Conservation (phyloP, 495 filamentous ascomycete species). For the Penicillium egyptiacum region DNA sequence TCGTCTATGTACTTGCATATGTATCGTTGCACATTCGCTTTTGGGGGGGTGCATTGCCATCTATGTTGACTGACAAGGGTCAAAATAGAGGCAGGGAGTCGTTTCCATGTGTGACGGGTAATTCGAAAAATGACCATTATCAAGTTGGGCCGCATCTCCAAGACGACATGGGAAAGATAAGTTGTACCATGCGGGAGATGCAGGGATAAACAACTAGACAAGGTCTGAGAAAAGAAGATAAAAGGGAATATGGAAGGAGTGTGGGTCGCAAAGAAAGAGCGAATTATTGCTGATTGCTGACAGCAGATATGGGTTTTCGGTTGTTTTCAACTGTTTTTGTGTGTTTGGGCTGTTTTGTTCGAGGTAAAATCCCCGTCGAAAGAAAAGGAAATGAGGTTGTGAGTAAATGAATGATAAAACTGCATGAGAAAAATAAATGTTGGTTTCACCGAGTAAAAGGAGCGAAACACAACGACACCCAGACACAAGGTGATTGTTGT, state of each 20-base stretch:
- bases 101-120: slow-evolving; percentile 11
- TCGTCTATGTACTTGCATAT: slow-evolving; percentile 34
- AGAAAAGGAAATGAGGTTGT: slow-evolving; percentile 23
- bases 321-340: slow-evolving; percentile 25
- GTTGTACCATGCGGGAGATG: neutral
- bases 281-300: slow-evolving; percentile 4
- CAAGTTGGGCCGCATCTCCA: slow-evolving; percentile 5
- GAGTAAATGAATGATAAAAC: slow-evolving; percentile 18
- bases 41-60: slow-evolving; percentile 14
- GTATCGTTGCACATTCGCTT: slow-evolving; percentile 33
- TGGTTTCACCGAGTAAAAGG: slow-evolving; percentile 7
- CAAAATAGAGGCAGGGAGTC: slow-evolving; percentile 12
- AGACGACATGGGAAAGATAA: neutral
- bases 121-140: slow-evolving; percentile 7
- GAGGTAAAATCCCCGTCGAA: slow-evolving; percentile 5
- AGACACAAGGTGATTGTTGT: neutral
- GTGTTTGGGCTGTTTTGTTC: slow-evolving; percentile 18
- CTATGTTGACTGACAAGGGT: neutral
- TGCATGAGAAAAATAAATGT: slow-evolving; percentile 7
- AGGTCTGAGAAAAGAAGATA: slow-evolving; percentile 22
- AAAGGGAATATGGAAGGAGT: slow-evolving; percentile 20
- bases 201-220: slow-evolving; percentile 12
- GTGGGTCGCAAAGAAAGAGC: slow-evolving; percentile 20
- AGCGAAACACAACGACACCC: slow-evolving; percentile 6
- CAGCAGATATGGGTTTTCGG: slow-evolving; percentile 10